Conservation (phyloP, 306 rosid genomes). For the Lotus japonicus region DNA sequence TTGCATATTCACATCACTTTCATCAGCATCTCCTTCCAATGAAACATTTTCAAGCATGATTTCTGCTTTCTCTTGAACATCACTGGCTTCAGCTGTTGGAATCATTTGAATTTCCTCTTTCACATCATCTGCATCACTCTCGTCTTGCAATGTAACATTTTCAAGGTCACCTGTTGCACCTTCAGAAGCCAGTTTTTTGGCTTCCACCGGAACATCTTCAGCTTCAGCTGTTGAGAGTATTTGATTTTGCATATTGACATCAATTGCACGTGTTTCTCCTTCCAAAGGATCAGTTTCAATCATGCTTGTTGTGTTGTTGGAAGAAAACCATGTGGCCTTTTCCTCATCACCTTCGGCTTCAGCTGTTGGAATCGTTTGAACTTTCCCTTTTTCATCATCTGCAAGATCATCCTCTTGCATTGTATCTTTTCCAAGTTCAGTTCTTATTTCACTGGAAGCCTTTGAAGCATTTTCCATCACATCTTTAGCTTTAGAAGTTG, state of each 20-base stretch:
- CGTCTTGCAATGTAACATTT: slow-evolving; percentile 18
- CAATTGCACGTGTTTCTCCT: slow-evolving; percentile 21
- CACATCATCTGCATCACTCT: slow-evolving; percentile 10
- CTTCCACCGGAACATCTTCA: slow-evolving; percentile 11
- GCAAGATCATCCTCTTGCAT: slow-evolving; percentile 2
- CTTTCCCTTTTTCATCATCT: slow-evolving; percentile 27
- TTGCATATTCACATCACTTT: neutral
- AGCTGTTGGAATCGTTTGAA: slow-evolving; percentile 20
- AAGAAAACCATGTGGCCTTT: slow-evolving; percentile 15
- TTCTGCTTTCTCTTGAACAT: slow-evolving; percentile 23
- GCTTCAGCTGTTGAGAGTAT: slow-evolving; percentile 13
- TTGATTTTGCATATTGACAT: slow-evolving; percentile 12
- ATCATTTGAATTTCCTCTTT: slow-evolving; percentile 24
- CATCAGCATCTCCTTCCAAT: slow-evolving; percentile 19
- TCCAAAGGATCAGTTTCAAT: slow-evolving; percentile 12
- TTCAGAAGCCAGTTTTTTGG: neutral
- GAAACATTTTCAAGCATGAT: slow-evolving; percentile 8
- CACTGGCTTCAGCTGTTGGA: slow-evolving; percentile 13
- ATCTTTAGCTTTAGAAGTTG: no score
- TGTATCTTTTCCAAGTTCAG: slow-evolving; percentile 1
- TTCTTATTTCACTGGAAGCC: no score
- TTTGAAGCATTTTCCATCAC: no score
- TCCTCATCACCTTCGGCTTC: slow-evolving; percentile 25
- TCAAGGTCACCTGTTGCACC: slow-evolving; percentile 23
- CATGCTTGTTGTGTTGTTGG: slow-evolving; percentile 16